Conservation (phyloP, 2,329 filamentous ascomycete genomes). For the Colletotrichum cordylinicola region DNA sequence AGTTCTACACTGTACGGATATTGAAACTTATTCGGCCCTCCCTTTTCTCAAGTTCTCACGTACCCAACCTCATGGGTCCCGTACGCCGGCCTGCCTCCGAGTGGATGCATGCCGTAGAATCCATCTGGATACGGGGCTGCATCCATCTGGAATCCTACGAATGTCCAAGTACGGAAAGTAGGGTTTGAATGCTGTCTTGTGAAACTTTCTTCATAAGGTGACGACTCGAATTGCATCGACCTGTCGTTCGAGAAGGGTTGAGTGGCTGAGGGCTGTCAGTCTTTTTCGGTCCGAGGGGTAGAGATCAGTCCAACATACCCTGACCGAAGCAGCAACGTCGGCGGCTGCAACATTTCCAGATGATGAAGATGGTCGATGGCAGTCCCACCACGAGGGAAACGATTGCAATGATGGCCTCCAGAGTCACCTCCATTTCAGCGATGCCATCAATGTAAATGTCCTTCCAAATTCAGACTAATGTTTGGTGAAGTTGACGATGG, state of each 20-base stretch:
- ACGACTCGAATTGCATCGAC: not conserved
- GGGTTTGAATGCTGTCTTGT: not conserved
- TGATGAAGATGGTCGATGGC: not conserved
- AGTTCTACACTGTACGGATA: no score
- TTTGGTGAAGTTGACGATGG: no score
- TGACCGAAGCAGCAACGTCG: not conserved
- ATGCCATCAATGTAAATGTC: not conserved
- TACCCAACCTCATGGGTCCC: not conserved
- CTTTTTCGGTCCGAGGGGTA: no score
- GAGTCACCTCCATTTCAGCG: not conserved
- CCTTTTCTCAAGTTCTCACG: not conserved
- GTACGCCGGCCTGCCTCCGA: not conserved
- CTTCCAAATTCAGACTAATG: no score
- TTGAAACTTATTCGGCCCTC: not conserved
- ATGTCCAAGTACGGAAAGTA: not conserved
- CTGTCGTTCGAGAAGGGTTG: not conserved
- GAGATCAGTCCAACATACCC: not conserved
- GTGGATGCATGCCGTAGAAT: not conserved
- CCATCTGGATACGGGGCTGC: fast-evolving
- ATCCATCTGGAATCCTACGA: not conserved
- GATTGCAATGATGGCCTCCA: slow-evolving; percentile 9
- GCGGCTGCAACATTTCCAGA: not conserved
- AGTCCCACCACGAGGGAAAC: not conserved
- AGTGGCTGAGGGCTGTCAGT: not conserved
- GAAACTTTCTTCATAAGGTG: not conserved